Percentiles rank a stretch among this genome's conserved stretches.
Conservation (phyloP, 257 asterid species). For the Capsicum chinense region DNA sequence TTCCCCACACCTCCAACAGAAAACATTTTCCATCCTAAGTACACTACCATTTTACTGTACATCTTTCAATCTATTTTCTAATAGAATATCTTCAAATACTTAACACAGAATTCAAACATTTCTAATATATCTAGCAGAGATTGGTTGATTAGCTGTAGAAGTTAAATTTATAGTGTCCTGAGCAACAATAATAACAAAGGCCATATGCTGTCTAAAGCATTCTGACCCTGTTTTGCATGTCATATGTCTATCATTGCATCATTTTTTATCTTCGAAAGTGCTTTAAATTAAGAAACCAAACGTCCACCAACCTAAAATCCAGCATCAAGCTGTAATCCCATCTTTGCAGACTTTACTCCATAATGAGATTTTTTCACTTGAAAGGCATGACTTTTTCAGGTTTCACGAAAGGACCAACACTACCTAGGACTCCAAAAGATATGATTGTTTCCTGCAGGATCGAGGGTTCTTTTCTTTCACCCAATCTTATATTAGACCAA, state of each 20-base stretch:
- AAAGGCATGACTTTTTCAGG: neutral
- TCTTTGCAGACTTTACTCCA: conserved; percentile 1
- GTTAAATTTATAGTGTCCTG: neutral
- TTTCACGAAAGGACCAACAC: conserved; percentile 3
- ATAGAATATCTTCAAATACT: conserved; percentile 20
- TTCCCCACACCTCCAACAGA: neutral
- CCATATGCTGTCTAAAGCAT: conserved; percentile 16
- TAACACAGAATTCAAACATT: neutral
- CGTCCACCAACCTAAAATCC: conserved; percentile 5
- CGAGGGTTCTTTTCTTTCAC: neutral
- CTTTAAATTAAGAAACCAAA: neutral
- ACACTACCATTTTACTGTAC: neutral
- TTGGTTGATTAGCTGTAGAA: neutral
- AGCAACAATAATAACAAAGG: conserved; percentile 17
- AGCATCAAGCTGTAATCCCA: conserved; percentile 12
- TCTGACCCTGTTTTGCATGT: neutral
- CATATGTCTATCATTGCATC: neutral
- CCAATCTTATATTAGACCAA: neutral
- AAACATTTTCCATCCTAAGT: conserved; percentile 10
- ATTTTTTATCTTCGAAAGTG: neutral
- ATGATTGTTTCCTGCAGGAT: neutral
- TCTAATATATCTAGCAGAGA: neutral
- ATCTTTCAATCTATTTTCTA: conserved; percentile 10
- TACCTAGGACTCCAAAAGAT: conserved; percentile 6
- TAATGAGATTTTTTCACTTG: conserved; percentile 8